phyloP scores from a whole-genome alignment of 352 stramenopile genomes.

The Phytophthora pluvialis region DNA sequence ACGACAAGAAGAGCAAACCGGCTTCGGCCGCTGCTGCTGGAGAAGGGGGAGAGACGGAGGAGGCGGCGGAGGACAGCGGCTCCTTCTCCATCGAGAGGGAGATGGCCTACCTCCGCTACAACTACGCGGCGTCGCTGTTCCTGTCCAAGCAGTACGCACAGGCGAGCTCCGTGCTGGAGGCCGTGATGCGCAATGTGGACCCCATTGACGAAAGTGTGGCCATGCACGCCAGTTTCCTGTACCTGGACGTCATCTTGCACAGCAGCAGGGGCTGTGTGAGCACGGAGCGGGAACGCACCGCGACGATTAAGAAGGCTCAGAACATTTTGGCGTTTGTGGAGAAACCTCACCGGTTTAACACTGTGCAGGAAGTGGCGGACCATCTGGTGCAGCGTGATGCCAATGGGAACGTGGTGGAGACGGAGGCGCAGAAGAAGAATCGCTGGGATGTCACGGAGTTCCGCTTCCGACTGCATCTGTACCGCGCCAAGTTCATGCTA shows the following conservation, averaged over 20 bases:
- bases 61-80: slow-evolving; percentile 25
- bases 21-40: slow-evolving; percentile 1
- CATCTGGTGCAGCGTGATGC: slow-evolving; percentile 42
- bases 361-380: slow-evolving; percentile 55
- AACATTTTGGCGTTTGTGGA: slow-evolving; percentile 90
- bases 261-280: slow-evolving; percentile 86
- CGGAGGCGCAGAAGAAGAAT: slow-evolving; percentile 65
- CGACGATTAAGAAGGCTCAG: slow-evolving; percentile 86
- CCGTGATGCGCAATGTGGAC: slow-evolving; percentile 90
- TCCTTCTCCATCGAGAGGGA: slow-evolving; percentile 84
- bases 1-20: slow-evolving; percentile 39
- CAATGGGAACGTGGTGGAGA: slow-evolving; percentile 45
- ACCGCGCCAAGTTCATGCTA: slow-evolving; percentile 92
- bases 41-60: slow-evolving; percentile 31
- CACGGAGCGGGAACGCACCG: slow-evolving; percentile 70
- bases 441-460: slow-evolving; percentile 85
- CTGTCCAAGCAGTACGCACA: slow-evolving; percentile 92
- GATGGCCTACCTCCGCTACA: slow-evolving; percentile 90
- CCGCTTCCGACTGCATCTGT: slow-evolving; percentile 91
- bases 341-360: slow-evolving; percentile 91
- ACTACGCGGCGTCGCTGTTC: slow-evolving; percentile 88
- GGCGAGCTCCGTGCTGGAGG: slow-evolving; percentile 83
- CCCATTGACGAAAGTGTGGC: slow-evolving; percentile 91
- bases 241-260: slow-evolving; percentile 92
- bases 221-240: slow-evolving; percentile 94